Evolutionary conservation across 2,329 filamentous ascomycete genomes (phyloP), one percentile per base, ranked within the genome.

Genomic region (Rasamsonia emersonii): DNA sequence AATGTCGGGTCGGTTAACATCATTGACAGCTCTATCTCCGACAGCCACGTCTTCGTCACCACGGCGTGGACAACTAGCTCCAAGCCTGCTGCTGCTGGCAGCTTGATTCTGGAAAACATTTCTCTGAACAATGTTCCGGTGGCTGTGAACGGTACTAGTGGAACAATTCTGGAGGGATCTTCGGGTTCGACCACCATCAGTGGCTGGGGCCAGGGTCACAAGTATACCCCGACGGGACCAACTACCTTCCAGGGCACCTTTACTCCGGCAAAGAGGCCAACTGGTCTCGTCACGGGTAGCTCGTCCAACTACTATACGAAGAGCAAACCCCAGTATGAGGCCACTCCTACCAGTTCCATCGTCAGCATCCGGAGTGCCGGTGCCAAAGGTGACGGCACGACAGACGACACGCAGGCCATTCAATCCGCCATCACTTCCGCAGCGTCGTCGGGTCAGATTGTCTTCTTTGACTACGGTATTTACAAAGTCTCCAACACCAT

Each of bases 371-470:
- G 67, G 32, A 52, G 43, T 32, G 45, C 46, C 38, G 58, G 65
- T 30, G 62, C 61, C 4, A 62, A 45, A 27, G 75, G 74, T 28
- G 66, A 79, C 47, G 75, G 72, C 9, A 50, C 53, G 2, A 68
- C 70, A 1, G 75, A 79, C 48, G 74, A 79, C 44, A 79, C 77
- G 3, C 55, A 59, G 3, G 72, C 72, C 2, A 62, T 82, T 9
- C 73, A 81, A 47, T 53, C 46, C 1, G 67, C 70, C n/a, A 67
- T 82, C 47, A 59, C 64, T 47, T 53, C 50, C 2, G 73, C 75
- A 3, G 63, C 62, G 3, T 49, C 57, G 1, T 47, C 56, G n/a
- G 60, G 62, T 13, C 64, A 70, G 38, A 61, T 78, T 29, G 51
- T 75, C 6, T 77, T 68, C 56, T 62, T 78, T 38, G 72, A 76